Base-by-base conservation (phyloP, 345 rosid genomes). In the Ceriops zippeliana region DNA sequence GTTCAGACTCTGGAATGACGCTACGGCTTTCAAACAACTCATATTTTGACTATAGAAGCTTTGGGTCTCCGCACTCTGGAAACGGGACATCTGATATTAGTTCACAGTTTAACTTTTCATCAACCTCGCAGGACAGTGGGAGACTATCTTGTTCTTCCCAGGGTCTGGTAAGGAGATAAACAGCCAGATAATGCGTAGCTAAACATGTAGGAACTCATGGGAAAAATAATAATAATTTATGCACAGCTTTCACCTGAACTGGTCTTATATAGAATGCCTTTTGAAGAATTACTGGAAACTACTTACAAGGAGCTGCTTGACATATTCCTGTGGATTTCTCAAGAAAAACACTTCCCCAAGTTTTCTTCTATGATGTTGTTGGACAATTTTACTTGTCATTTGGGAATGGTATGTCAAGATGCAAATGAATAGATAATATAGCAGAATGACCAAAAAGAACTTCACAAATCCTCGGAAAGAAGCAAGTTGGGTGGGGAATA, bases 11-110 rank as follows among this genome's bases (percentile, higher is more conserved):
- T 20, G 76, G 38, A 20, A 21, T 54, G 58, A 54, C 58, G 1
- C 58, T 16, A 9, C 4, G 16, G 58, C 27, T 6, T 54, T 54
- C 28, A 54, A 22, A 11, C 15, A 13, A 24, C 2, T 22, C 16
- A 22, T 15, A 54, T n/a, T 54, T n/a, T 13, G 1, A 22, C 28
- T 0, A 0, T 54, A 21, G 27, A 54, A 54, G 58, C 81, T 63
- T 52, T 32, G 79, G 75, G 17, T 76, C 86, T 60, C 64, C 79
- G 11, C 58, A 20, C 63, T 80, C 86, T 4, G 83, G 83, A 53
- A 79, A 66, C 62, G 75, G 58, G 62, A 84, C 96, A 21, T 52
- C 75, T 28, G 92, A 89, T 67, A 52, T 69, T 26, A 70, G 49
- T 62, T 75, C 87, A 34, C 86, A 69, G 24, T n/a, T 61, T 51